These are phyloP conservation scores for Ensete glaucum DNA, from an alignment of 176 grass and related monocot genomes.

Conservation along the genomic window DNA sequence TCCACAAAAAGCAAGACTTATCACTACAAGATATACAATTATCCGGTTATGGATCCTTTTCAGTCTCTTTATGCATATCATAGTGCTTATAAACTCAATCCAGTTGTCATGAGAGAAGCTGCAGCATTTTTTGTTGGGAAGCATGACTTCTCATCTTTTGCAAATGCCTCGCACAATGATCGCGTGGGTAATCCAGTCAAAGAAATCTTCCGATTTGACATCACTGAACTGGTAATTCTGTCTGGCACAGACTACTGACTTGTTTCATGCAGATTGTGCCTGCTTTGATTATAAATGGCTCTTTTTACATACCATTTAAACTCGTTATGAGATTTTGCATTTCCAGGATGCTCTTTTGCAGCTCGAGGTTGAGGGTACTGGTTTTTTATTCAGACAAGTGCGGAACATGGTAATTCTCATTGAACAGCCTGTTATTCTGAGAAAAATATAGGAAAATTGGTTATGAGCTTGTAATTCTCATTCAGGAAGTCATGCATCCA, in stretches of 20 bases:
- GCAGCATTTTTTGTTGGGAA: slow-evolving; percentile 70
- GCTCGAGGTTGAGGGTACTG: slow-evolving; percentile 83
- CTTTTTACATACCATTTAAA: background rate
- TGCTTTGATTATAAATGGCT: background rate
- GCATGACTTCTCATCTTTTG: slow-evolving; percentile 89
- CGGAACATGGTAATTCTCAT: slow-evolving; percentile 84
- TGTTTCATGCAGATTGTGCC: background rate
- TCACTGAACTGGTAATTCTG: slow-evolving; percentile 60
- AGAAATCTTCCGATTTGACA: slow-evolving; percentile 67
- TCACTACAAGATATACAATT: slow-evolving; percentile 88
- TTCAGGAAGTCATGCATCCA: background rate
- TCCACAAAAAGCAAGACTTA: slow-evolving; percentile 88
- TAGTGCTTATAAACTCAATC: slow-evolving; percentile 68
- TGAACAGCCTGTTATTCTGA: background rate
- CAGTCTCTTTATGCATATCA: slow-evolving; percentile 55
- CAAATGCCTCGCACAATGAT: slow-evolving; percentile 67
- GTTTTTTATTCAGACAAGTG: slow-evolving; percentile 97
- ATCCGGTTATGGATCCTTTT: slow-evolving; percentile 80
- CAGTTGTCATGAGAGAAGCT: slow-evolving; percentile 67
- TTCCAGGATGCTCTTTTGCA: slow-evolving; percentile 67
- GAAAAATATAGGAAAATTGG: background rate
- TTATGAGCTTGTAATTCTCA: background rate
- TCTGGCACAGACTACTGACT: background rate
- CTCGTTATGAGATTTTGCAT: slow-evolving; percentile 5
- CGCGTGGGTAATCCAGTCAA: slow-evolving; percentile 51